phyloP scores from a whole-genome alignment of 805 yeast genomes.

The Metschnikowia kofuensis region DNA sequence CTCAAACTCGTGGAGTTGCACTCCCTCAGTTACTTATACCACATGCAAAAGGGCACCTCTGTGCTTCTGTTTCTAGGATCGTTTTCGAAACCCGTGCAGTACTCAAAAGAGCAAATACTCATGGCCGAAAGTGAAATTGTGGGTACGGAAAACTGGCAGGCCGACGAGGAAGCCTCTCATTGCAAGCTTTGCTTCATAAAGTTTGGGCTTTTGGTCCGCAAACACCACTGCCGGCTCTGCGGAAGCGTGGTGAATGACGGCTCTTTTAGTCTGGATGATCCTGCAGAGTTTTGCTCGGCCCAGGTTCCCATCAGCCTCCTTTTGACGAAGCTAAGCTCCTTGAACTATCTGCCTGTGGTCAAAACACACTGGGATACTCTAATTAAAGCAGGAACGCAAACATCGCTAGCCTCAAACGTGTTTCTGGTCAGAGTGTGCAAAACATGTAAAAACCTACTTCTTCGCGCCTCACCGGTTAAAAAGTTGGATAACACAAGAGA shows the following conservation, averaged over 20 bases:
- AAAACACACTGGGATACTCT: slow-evolving; percentile 17
- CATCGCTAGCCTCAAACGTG: background rate
- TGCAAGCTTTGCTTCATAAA: slow-evolving; percentile 63
- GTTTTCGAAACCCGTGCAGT: background rate
- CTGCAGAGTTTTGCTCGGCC: slow-evolving; percentile 63
- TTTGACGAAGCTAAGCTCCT: slow-evolving; percentile 34
- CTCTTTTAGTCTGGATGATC: slow-evolving; percentile 15
- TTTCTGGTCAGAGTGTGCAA: slow-evolving; percentile 57
- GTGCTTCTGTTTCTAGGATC: slow-evolving; percentile 2
- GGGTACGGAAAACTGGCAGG: slow-evolving; percentile 63
- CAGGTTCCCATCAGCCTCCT: slow-evolving; percentile 54
- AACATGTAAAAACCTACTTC: slow-evolving; percentile 61
- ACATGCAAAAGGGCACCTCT: background rate
- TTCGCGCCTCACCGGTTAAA: slow-evolving; percentile 31
- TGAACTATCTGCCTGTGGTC: slow-evolving; percentile 31
- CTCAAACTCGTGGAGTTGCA: slow-evolving; percentile 41
- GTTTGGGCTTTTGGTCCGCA: slow-evolving; percentile 60
- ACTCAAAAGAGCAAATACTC: slow-evolving; percentile 4
- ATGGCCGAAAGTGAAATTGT: slow-evolving; percentile 27
- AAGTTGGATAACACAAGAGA: background rate
- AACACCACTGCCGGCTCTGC: slow-evolving; percentile 91
- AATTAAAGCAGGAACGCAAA: background rate
- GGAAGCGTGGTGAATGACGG: slow-evolving; percentile 81
- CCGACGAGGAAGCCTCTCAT: slow-evolving; percentile 34
- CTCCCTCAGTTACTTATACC: slow-evolving; percentile 2